Base-by-base conservation (phyloP, 1,139 yeast genomes). In the Saccharomyces hybrid region DNA sequence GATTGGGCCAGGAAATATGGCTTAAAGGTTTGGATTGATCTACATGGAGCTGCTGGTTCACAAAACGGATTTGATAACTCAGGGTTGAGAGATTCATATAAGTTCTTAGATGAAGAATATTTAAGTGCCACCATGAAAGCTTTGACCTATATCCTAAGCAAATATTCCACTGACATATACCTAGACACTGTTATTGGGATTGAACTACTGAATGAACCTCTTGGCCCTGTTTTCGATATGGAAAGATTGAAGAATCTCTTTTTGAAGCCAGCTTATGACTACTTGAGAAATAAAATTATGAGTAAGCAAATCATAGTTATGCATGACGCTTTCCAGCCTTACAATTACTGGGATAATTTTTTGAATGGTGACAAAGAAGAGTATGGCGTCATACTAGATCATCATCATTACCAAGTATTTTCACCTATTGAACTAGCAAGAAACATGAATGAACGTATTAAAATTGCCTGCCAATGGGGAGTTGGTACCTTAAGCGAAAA, bases 21-120 rank as follows among this genome's bases (percentile, higher is more conserved):
- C 51, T 70, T 91, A 61, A 83, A 86, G 68, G 95, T 82, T 23
- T 89, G 97, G 97, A 78, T 91, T 54, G 99, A 91, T 70, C 75
- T 91, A 63, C 99, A 91, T 70, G 98, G 98, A 56, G 95, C 89
- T 30, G 95, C 97, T 50, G 98, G 97, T 14, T 87, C 96, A 16
- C 98, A 91, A 73, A 91, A 91, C 69, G 97, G 98, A 16, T 91
- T 91, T 69, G 99, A 93, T 71, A 91, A 91, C 74, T 88, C 97
- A 9, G 99, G 99, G 25, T 74, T 81, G 58, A 79, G 97, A 64
- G 97, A 88, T 65, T 59, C 67, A 6, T 64, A 79, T 56, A 74
- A 75, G 7, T 89, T 86, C 81, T 84, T 83, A 70, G 70, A 80
- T 54, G 73, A 76, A 49, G 84, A 81, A 1, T 70, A 72, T 47